phyloP scores from a whole-genome alignment of 768 basidiomycete species.

The Suillus decipiens region DNA sequence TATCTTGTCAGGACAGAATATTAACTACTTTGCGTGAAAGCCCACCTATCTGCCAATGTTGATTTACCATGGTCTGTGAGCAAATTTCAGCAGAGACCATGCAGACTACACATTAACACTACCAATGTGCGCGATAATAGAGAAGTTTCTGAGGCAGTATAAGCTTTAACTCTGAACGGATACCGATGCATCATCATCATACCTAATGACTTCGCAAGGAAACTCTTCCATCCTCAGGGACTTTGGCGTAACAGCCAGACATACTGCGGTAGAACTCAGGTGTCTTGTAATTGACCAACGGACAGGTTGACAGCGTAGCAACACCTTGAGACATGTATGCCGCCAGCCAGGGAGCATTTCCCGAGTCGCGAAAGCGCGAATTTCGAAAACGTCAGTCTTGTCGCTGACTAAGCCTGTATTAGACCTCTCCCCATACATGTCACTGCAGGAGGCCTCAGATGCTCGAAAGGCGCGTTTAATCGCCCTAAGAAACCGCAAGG shows the following conservation, averaged over 20 bases:
- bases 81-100: conserved; percentile 12
- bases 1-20: conserved; percentile 6
- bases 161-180: background rate
- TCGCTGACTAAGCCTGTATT: conserved; percentile 3
- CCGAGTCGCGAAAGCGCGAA: conserved; percentile 2
- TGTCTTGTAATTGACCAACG: conserved; percentile 14
- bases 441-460: conserved; percentile 77
- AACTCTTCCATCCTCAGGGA: conserved; percentile 60
- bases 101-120: conserved; percentile 9
- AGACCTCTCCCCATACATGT: conserved; percentile 37
- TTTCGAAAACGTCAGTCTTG: background rate
- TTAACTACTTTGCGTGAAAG: conserved; percentile 11
- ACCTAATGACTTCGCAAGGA: conserved; percentile 72
- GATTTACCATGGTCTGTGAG: conserved; percentile 91
- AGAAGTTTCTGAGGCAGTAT: conserved; percentile 69
- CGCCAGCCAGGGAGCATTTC: conserved; percentile 36
- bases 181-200: conserved; percentile 11
- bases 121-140: conserved; percentile 97
- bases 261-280: conserved; percentile 35
- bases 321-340: conserved; percentile 29
- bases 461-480: conserved; percentile 77
- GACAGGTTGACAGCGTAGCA: conserved; percentile 16
- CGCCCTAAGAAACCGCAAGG: conserved; percentile 76
- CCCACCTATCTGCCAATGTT: conserved; percentile 84
- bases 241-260: conserved; percentile 32